A percentile compares a stretch with the other conserved stretches of the same genome.
These are phyloP conservation scores for Nematodospora valgi DNA, from an alignment of 805 yeast genomes.

Conservation along the genomic window DNA sequence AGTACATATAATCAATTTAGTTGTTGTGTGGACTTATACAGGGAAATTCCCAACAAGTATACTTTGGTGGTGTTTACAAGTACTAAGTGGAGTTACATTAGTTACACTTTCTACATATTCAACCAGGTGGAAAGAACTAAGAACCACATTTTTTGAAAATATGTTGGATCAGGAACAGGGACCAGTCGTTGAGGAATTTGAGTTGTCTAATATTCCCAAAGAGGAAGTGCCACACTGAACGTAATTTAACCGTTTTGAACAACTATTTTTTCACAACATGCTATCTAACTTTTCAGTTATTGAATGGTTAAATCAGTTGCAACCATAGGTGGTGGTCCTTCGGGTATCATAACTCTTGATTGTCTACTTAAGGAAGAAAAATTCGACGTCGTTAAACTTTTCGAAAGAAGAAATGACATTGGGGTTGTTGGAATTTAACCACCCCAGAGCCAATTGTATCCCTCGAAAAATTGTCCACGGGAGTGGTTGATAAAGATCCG, in stretches of 20 bases:
- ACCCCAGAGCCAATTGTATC: slow-evolving; percentile 18
- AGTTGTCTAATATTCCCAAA: no score
- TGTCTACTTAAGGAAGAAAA: slow-evolving; percentile 30
- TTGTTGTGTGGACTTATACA: slow-evolving; percentile 64
- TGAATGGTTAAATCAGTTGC: slow-evolving; percentile 23
- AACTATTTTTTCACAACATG: no score
- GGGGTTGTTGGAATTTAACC: slow-evolving; percentile 47
- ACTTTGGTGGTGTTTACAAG: slow-evolving; percentile 84
- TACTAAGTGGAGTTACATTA: slow-evolving; percentile 62
- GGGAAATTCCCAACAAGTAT: slow-evolving; percentile 65
- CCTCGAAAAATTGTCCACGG: slow-evolving; percentile 3
- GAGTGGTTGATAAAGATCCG: slow-evolving; percentile 11
- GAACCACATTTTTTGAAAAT: slow-evolving; percentile 87
- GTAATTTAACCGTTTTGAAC: no score
- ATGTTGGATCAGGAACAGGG: slow-evolving; percentile 57
- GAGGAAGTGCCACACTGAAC: no score
- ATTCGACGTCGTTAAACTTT: slow-evolving; percentile 32
- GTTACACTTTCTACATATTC: slow-evolving; percentile 85
- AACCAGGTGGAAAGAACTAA: slow-evolving; percentile 85
- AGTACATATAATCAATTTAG: slow-evolving; percentile 73
- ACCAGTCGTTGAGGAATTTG: no score
- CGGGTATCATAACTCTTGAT: slow-evolving; percentile 44
- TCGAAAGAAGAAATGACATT: slow-evolving; percentile 35
- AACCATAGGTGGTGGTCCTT: slow-evolving; percentile 51
- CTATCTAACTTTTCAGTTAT: no score